A percentile compares a stretch with the other conserved stretches of the same genome.
These are phyloP conservation scores for Basidiobolus meristosporus DNA, from an alignment of 371 early-diverging fungal genomes.

Conservation along the genomic window DNA sequence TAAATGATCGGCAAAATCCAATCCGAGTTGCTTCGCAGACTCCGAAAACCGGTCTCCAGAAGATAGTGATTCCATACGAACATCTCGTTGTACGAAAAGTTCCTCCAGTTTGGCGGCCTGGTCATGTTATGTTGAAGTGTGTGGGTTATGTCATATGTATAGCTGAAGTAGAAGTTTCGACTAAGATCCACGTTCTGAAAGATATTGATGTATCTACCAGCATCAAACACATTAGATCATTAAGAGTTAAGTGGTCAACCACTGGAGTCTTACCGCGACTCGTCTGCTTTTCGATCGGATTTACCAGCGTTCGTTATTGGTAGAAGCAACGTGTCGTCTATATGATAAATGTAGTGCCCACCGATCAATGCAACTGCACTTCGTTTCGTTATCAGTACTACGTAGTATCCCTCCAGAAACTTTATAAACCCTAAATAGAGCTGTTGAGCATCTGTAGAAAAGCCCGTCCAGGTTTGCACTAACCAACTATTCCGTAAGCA, in stretches of 20 bases:
- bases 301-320: conserved; percentile 42
- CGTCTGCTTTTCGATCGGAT: conserved; percentile 57
- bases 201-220: conserved; percentile 43
- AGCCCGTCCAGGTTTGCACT: not conserved
- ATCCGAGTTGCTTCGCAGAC: conserved; percentile 35
- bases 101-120: conserved; percentile 5
- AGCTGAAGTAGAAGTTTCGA: conserved; percentile 81
- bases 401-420: conserved; percentile 84
- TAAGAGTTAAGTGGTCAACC: not conserved
- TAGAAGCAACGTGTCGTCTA: conserved; percentile 72
- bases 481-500: conserved; percentile 51
- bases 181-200: conserved; percentile 66
- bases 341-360: conserved; percentile 89
- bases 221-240: not conserved
- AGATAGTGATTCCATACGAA: conserved; percentile 92
- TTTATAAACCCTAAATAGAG: conserved; percentile 54
- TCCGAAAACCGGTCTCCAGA: conserved; percentile 43
- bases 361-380: conserved; percentile 82
- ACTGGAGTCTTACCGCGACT: conserved; percentile 27
- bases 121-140: conserved; percentile 80
- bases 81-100: conserved; percentile 47
- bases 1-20: conserved; percentile 87
- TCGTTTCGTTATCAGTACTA: conserved; percentile 71
- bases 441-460: not conserved
- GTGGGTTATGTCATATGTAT: conserved; percentile 85